Base-by-base conservation (phyloP, 768 basidiomycete genomes). In the Solioccasus polychromus region DNA sequence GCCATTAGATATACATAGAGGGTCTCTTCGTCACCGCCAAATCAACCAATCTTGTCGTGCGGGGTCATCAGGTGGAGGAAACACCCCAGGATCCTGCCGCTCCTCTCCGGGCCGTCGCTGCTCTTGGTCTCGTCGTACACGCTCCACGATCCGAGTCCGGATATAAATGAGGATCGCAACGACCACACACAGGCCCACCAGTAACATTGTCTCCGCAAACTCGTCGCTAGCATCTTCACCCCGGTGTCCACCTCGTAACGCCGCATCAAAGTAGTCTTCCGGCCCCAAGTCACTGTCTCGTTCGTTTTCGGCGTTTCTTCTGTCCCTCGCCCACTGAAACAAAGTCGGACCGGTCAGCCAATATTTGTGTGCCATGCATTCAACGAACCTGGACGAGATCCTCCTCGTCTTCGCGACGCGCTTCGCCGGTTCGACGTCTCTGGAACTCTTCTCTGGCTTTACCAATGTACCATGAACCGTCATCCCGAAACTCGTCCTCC, bases 211-310 rank as follows among this genome's bases (percentile, higher is more conserved):
- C 71, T 94, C 92, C 25, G 69, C 70, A 45, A 90, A 82, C 54
- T 91, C 88, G 48, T 90, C 81, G 14, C 62, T 64, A 1, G 78
- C 80, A n/a, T 74, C 79, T 17, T 85, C 82, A 14, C 79, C 82
- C 12, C 81, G 75, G 39, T 76, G 68, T 4, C 77, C 75, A 12
- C 79, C 78, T 19, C 83, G 76, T 52, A 80, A 47, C 5, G 79
- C 76, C 3, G 73, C 85, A 23, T 90, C 88, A 54, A 83, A 85
- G 64, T 90, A 89, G 58, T 91, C 90, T 37, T 93, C 91, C 0
- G 88, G 83, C 8, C 83, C 84, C 51, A 82, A 82, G 47, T 91
- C 89, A 39, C 74, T 72, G 23, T 89, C 85, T 20, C 80, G 78
- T 23, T 87, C 87, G 44, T 77, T 77, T 50, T 88, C 88, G 3